Conservation (phyloP, 106 monocot genomes). For the Posidonia australis region DNA sequence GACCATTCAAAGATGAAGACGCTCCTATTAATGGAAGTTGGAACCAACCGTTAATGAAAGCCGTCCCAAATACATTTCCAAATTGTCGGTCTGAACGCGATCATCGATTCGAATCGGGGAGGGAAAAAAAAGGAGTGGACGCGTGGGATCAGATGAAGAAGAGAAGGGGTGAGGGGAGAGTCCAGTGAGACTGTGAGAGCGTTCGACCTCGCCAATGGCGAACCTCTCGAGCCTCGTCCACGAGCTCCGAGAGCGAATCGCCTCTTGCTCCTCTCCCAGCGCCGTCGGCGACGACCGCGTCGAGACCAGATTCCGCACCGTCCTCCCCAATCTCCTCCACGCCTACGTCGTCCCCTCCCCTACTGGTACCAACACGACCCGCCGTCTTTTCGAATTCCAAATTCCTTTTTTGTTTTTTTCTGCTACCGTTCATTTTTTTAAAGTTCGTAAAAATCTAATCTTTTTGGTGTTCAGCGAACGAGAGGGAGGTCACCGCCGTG, state of each 20-base stretch:
- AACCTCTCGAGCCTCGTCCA: conserved; percentile 66
- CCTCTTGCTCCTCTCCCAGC: conserved; percentile 34
- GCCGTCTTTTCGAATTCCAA: not conserved
- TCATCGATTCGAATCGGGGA: not conserved
- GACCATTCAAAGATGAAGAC: too few species aligned
- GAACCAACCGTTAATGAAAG: too few species aligned
- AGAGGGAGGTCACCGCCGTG: conserved; percentile 73
- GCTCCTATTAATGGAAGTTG: too few species aligned
- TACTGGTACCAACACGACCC: conserved; percentile 23
- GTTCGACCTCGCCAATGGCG: conserved; percentile 36
- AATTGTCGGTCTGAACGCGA: not conserved
- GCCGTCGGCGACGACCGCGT: conserved; percentile 45
- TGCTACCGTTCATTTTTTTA: not conserved
- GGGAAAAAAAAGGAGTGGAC: not conserved
- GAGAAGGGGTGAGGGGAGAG: too few species aligned
- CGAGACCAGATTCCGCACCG: conserved; percentile 58
- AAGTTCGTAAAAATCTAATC: not conserved
- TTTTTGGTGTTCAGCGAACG: conserved; percentile 36
- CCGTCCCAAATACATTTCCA: too few species aligned
- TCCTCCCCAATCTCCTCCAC: conserved; percentile 88
- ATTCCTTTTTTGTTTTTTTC: not conserved
- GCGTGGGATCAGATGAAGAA: not conserved
- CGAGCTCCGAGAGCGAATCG: conserved; percentile 79
- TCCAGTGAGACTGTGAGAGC: not conserved
- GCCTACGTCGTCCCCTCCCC: conserved; percentile 75